These are phyloP conservation scores for Dactylella cylindrospora DNA, from an alignment of 2,329 filamentous ascomycete species.

Conservation along the genomic window DNA sequence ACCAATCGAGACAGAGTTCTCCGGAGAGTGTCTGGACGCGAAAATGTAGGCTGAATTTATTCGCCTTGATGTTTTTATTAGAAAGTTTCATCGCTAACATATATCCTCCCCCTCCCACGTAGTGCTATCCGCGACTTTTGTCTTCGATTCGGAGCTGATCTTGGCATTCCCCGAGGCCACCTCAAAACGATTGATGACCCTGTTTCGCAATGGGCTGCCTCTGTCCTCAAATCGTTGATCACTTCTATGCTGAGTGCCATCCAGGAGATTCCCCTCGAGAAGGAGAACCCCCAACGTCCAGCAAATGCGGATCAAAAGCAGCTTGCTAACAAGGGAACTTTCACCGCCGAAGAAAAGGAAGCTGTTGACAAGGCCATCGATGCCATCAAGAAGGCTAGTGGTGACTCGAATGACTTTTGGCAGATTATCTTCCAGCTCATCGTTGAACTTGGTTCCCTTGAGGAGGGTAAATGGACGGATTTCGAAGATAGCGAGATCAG, in stretches of 20 bases:
- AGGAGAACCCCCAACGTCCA: constrained; percentile 10
- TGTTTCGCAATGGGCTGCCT: constrained; percentile 28
- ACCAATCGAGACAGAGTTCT: constrained; percentile 35
- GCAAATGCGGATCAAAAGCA: constrained; percentile 26
- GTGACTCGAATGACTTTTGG: constrained; percentile 38
- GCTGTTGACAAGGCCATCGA: constrained; percentile 35
- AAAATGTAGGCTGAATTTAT: constrained; percentile 43
- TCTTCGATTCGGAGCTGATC: constrained; percentile 33
- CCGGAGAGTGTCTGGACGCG: constrained; percentile 29
- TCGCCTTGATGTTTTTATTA: neutral
- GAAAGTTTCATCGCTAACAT: neutral
- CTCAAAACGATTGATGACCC: constrained; percentile 38
- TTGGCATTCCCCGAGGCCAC: constrained; percentile 27
- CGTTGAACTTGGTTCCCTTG: constrained; percentile 30
- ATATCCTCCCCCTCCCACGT: neutral
- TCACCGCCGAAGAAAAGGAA: constrained; percentile 32
- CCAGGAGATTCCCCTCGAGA: constrained; percentile 34
- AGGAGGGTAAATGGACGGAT: constrained; percentile 34
- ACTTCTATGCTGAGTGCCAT: constrained; percentile 36
- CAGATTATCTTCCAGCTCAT: constrained; percentile 34
- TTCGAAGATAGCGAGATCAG: constrained; percentile 40
- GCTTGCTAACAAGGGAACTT: constrained; percentile 35
- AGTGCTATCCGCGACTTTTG: constrained; percentile 37
- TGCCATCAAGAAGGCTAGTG: constrained; percentile 33
- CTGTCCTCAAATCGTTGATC: constrained; percentile 25